Evolutionary conservation across 2,329 filamentous ascomycete genomes (phyloP), one percentile per base, ranked within the genome.

Genomic region (Chaetoscypha palmicola): DNA sequence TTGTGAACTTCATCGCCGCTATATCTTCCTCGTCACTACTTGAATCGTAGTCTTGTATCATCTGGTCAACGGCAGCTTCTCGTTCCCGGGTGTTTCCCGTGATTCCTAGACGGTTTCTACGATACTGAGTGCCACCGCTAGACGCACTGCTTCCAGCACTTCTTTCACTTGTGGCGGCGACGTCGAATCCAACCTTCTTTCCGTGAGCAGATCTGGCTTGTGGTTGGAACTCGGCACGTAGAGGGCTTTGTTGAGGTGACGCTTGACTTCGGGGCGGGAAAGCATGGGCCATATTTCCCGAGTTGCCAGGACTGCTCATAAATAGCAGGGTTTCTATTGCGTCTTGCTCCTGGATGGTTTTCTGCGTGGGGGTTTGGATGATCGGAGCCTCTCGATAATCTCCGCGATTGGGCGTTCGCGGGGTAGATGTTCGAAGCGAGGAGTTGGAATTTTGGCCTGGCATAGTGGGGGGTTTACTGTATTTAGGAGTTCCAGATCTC

Each of bases 241-340:
- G 38, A 19, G 61, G 60, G 38, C 60, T 63, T 9, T 55, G 47
- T 41, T 56, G 59, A 3, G 59, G 56, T 20, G 57, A 59, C 4
- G 16, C 45, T 41, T 57, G 56, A 17, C 39, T 52, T 30, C 50
- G 46, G n/a, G 63, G 54, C 2, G 74, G 70, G 46, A 78, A 78
- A 8, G 64, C 60, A 47, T 76, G 74, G 50, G 77, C 77, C 54
- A 81, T 64, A 48, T 77, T 79, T 32, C 75, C 70, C 34, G 82
- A 83, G 62, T 86, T 85, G 12, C 81, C 81, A 0, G 84, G 84
- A 50, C 82, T 86, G 57, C 85, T 88, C 79, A 92, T 84, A 58
- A 90, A 89, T 20, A 91, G 69, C 19, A 92, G 66, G 1, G 84
- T 83, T 59, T 90, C 86, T 36, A 91, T 79, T 4, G 86, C 86